A percentile compares a stretch with the other conserved stretches of the same genome.
Evolutionary conservation across 2,329 filamentous ascomycete species (phyloP).

Genomic region (Parascedosporium putredinis): DNA sequence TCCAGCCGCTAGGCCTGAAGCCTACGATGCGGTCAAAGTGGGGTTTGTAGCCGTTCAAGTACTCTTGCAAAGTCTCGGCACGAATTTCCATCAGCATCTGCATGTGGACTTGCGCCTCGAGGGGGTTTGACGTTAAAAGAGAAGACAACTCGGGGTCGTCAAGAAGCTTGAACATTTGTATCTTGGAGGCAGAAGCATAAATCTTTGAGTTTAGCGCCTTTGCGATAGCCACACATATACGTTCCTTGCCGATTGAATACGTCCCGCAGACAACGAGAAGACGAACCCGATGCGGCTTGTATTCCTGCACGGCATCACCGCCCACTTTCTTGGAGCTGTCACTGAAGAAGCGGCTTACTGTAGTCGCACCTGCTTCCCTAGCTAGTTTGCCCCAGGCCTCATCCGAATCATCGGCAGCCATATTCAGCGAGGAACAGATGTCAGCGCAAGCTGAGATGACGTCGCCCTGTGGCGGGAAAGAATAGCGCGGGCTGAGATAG

Average conservation of each 20-base stretch:
- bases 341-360: conserved; percentile 43
- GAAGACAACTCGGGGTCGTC: conserved; percentile 73
- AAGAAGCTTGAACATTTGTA: conserved; percentile 72
- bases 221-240: conserved; percentile 87
- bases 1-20: conserved; percentile 91
- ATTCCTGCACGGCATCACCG: conserved; percentile 16
- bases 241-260: conserved; percentile 96
- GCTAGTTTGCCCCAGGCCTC: conserved; percentile 31
- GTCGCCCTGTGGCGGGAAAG: conserved; percentile 80
- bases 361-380: conserved; percentile 21
- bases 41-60: conserved; percentile 67
- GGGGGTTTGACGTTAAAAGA: conserved; percentile 68
- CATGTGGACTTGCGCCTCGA: conserved; percentile 93
- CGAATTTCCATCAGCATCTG: conserved; percentile 91
- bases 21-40: conserved; percentile 81
- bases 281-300: conserved; percentile 40
- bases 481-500: conserved; percentile 90
- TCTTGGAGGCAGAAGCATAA: conserved; percentile 73
- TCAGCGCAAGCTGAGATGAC: conserved; percentile 83
- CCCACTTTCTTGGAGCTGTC: conserved; percentile 19
- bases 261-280: conserved; percentile 90
- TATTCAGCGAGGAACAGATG: conserved; percentile 69
- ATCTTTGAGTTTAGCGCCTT: conserved; percentile 79
- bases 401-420: conserved; percentile 44
- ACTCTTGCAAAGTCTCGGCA: conserved; percentile 82